Conservation (phyloP, 805 yeast species). For the Brettanomyces sp. region DNA sequence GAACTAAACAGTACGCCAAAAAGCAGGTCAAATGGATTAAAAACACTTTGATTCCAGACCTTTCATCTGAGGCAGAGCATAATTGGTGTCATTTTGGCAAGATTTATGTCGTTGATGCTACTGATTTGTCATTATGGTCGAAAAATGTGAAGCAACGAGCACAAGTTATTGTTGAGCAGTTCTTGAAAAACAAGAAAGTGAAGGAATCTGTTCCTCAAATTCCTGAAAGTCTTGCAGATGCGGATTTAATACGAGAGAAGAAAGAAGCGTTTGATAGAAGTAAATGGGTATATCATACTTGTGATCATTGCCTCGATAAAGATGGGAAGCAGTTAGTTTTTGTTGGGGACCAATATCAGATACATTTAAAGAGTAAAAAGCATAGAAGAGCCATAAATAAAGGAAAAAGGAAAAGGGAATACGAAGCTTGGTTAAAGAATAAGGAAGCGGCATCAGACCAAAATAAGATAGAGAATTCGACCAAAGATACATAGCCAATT, state of each 20-base stretch:
- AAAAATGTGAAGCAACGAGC: conserved; percentile 50
- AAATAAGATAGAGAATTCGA: no score
- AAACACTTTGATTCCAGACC: conserved; percentile 55
- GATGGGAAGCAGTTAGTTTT: conserved; percentile 48
- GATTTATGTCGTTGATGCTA: conserved; percentile 65
- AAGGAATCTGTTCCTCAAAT: conserved; percentile 4
- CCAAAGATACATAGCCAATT: no score
- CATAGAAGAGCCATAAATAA: conserved; percentile 44
- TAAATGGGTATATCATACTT: conserved; percentile 58
- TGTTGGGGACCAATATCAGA: conserved; percentile 67
- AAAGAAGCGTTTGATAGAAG: conserved; percentile 7
- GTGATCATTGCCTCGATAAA: conserved; percentile 55
- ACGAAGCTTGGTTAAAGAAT: no score
- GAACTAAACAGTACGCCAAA: conserved; percentile 81
- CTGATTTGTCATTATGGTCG: conserved; percentile 58
- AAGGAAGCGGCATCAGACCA: no score
- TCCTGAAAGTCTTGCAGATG: conserved; percentile 11
- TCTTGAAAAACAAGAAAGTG: conserved; percentile 10
- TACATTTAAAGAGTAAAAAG: conserved; percentile 58
- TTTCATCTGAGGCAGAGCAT: conserved; percentile 36
- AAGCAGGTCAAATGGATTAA: conserved; percentile 87
- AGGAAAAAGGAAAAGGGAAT: no score
- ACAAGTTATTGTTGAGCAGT: conserved; percentile 30
- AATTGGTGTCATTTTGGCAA: conserved; percentile 51
- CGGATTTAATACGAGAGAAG: conserved; percentile 4